A percentile compares a stretch with the other conserved stretches of the same genome.
These are phyloP conservation scores for Sporothrix pallida DNA, from an alignment of 2,329 filamentous ascomycete genomes.

Conservation along the genomic window DNA sequence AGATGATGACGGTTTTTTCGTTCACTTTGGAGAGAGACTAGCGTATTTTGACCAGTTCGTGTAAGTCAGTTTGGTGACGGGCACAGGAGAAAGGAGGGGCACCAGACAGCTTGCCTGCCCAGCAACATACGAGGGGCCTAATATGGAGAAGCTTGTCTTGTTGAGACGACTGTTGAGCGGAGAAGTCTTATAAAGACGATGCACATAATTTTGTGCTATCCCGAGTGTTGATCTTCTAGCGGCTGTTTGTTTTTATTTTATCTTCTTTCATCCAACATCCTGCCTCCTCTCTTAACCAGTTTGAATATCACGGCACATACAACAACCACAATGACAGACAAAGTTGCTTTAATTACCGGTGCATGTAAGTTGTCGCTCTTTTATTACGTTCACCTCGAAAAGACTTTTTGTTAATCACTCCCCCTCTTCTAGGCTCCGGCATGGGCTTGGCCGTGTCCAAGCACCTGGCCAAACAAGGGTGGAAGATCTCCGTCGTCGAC, in stretches of 20 bases:
- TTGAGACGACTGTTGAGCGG: not conserved
- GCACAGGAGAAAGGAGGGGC: not conserved
- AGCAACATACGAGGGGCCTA: not conserved
- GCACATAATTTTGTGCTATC: not conserved
- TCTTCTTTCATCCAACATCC: not conserved
- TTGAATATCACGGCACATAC: not conserved
- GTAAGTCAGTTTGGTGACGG: not conserved
- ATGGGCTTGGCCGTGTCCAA: constrained; percentile 31
- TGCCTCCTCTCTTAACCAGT: not conserved
- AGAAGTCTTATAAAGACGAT: not conserved
- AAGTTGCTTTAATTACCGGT: constrained; percentile 31
- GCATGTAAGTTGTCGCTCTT: constrained; percentile 11
- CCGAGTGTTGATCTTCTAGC: not conserved
- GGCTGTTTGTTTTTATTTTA: not conserved
- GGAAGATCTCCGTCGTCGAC: constrained; percentile 29
- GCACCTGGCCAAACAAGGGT: constrained; percentile 29
- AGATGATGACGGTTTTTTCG: no score
- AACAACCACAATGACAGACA: constrained; percentile 14
- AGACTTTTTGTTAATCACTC: not conserved
- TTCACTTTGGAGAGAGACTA: not conserved
- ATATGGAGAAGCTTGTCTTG: not conserved
- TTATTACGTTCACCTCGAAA: not conserved
- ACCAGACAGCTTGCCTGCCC: not conserved
- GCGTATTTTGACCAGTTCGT: not conserved
- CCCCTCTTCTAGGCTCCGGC: constrained; percentile 23